These are phyloP conservation scores for Waltergamsia citrina DNA, from an alignment of 2,329 filamentous ascomycete species.

Conservation along the genomic window DNA sequence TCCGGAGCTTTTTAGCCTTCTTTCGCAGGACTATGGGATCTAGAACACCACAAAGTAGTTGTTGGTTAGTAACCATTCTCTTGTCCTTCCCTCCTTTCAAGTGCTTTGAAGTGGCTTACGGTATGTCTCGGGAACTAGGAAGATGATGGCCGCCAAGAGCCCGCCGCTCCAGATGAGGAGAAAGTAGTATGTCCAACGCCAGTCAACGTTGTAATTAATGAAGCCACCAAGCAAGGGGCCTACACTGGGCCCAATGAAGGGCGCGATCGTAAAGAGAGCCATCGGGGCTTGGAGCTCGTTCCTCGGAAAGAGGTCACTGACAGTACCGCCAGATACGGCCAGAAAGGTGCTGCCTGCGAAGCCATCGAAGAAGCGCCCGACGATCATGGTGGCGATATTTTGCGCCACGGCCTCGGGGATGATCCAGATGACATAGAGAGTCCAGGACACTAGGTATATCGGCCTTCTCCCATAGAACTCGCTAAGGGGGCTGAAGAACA, in stretches of 20 bases:
- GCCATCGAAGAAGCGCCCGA: constrained; percentile 70
- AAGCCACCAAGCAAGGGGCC: constrained; percentile 65
- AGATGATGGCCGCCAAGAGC: constrained; percentile 52
- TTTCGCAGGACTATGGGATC: constrained; percentile 60
- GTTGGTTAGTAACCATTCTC: constrained; percentile 5
- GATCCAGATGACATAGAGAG: constrained; percentile 68
- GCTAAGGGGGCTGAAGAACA: constrained; percentile 53
- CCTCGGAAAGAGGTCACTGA: constrained; percentile 67
- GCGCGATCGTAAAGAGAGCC: constrained; percentile 65
- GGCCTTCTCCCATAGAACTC: constrained; percentile 77
- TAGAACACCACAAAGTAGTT: constrained; percentile 12
- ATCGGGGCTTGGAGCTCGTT: constrained; percentile 69
- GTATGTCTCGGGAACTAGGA: constrained; percentile 84
- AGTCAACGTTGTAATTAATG: constrained; percentile 66
- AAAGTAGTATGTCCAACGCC: constrained; percentile 80
- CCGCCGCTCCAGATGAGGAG: constrained; percentile 72
- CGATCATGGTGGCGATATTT: constrained; percentile 73
- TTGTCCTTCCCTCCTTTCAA: background rate
- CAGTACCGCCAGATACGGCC: constrained; percentile 73
- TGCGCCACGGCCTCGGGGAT: constrained; percentile 73
- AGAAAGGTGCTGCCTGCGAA: constrained; percentile 60
- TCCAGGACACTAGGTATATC: constrained; percentile 69
- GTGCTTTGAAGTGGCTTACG: constrained; percentile 29
- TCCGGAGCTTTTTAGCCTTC: constrained; percentile 61
- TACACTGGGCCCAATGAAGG: constrained; percentile 52